These are phyloP conservation scores for Actinomortierella wolfii DNA, from an alignment of 371 early-diverging fungal species.

Conservation along the genomic window DNA sequence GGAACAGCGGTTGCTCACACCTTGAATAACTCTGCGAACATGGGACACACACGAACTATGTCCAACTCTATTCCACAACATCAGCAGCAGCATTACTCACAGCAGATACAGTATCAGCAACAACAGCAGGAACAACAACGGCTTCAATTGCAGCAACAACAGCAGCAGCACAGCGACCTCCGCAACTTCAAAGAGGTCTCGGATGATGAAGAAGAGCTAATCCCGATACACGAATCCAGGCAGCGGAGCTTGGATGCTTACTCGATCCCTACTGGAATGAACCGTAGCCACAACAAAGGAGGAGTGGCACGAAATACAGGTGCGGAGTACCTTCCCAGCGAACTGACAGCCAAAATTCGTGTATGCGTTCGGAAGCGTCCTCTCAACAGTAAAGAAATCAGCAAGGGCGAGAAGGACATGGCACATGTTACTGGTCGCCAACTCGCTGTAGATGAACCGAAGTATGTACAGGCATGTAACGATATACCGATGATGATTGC, in stretches of 20 bases:
- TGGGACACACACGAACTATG: slow-evolving; percentile 24
- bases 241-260: slow-evolving; percentile 40
- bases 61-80: slow-evolving; percentile 20
- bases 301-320: not conserved
- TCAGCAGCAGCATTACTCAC: slow-evolving; percentile 4
- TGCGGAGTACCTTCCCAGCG: slow-evolving; percentile 28
- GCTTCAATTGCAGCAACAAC: slow-evolving; percentile 26
- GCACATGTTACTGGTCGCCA: slow-evolving; percentile 67
- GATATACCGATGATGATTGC: not conserved
- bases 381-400: slow-evolving; percentile 80
- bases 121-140: slow-evolving; percentile 24
- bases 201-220: slow-evolving; percentile 46
- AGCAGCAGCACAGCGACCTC: slow-evolving; percentile 16
- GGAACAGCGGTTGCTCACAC: slow-evolving; percentile 16
- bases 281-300: slow-evolving; percentile 11
- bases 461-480: slow-evolving; percentile 53
- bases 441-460: slow-evolving; percentile 87
- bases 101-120: slow-evolving; percentile 4
- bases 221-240: slow-evolving; percentile 36
- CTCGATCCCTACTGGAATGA: slow-evolving; percentile 17
- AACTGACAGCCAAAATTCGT: slow-evolving; percentile 81
- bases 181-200: slow-evolving; percentile 38
- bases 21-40: slow-evolving; percentile 27
- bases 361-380: slow-evolving; percentile 98
- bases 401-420: slow-evolving; percentile 81